A percentile compares a stretch with the other conserved stretches of the same genome.
These are phyloP conservation scores for Leccinum incarnatum DNA, from an alignment of 768 basidiomycete genomes.

Conservation along the genomic window DNA sequence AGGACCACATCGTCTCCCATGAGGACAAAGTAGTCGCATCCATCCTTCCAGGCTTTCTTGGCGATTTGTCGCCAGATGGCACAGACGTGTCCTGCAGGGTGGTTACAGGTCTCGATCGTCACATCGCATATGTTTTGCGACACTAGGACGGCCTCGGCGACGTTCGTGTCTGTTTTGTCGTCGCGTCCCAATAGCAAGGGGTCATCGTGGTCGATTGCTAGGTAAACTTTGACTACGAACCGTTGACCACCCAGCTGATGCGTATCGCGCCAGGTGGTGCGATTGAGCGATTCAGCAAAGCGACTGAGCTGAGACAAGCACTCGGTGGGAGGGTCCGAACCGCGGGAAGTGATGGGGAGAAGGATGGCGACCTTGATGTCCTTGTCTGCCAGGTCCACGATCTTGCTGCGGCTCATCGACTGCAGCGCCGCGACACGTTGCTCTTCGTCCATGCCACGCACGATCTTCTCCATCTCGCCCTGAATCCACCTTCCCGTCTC, in stretches of 20 bases:
- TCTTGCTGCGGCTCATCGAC: constrained; percentile 33
- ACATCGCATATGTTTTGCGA: constrained; percentile 39
- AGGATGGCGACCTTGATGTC: constrained; percentile 48
- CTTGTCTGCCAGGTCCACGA: constrained; percentile 37
- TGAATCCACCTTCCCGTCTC: constrained; percentile 49
- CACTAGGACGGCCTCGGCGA: constrained; percentile 37
- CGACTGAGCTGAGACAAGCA: constrained; percentile 42
- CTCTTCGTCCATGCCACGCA: constrained; percentile 4
- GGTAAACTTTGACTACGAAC: constrained; percentile 44
- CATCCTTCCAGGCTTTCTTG: constrained; percentile 43
- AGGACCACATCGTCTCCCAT: constrained; percentile 57
- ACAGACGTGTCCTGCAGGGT: constrained; percentile 49
- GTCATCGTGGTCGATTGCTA: constrained; percentile 54
- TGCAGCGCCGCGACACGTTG: constrained; percentile 19
- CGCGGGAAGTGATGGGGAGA: constrained; percentile 57
- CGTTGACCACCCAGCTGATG: constrained; percentile 28
- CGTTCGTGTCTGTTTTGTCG: constrained; percentile 19
- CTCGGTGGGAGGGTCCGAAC: constrained; percentile 29
- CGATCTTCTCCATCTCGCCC: constrained; percentile 32
- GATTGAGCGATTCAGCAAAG: constrained; percentile 44
- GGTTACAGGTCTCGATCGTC: constrained; percentile 34
- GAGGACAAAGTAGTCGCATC: constrained; percentile 49
- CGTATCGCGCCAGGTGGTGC: constrained; percentile 47
- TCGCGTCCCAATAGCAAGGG: constrained; percentile 31
- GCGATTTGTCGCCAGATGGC: constrained; percentile 54